Conservation (phyloP, 345 rosid genomes). For the Eucalyptus polyanthemos region DNA sequence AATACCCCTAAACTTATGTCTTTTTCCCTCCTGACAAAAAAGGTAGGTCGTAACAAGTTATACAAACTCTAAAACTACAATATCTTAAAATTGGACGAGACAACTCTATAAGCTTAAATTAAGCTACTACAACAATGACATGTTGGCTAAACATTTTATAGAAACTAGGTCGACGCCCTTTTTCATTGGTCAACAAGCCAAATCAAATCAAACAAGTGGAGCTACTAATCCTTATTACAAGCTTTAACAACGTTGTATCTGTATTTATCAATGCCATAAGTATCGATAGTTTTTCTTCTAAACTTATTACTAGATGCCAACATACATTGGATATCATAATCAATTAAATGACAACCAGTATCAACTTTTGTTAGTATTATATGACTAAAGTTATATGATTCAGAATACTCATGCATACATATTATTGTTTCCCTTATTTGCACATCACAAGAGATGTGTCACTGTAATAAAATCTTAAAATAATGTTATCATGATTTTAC, state of each 20-base stretch:
- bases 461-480: background rate
- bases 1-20: no score
- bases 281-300: background rate
- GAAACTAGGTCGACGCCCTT: accelerated
- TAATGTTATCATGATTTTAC: background rate
- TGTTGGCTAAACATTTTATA: background rate
- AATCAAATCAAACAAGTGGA: background rate
- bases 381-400: background rate
- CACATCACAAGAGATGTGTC: background rate
- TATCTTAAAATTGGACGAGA: background rate
- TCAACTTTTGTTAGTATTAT: background rate
- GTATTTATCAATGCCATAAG: background rate
- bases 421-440: background rate
- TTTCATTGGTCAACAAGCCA: background rate
- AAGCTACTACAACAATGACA: background rate
- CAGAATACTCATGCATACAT: background rate
- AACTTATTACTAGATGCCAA: background rate
- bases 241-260: background rate
- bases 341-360: background rate
- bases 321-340: background rate
- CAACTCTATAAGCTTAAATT: background rate
- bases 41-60: background rate
- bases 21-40: no score
- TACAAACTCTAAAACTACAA: background rate
- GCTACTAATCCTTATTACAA: background rate